phyloP scores from a whole-genome alignment of 352 stramenopile species.

The Thalassiosira gravida region DNA sequence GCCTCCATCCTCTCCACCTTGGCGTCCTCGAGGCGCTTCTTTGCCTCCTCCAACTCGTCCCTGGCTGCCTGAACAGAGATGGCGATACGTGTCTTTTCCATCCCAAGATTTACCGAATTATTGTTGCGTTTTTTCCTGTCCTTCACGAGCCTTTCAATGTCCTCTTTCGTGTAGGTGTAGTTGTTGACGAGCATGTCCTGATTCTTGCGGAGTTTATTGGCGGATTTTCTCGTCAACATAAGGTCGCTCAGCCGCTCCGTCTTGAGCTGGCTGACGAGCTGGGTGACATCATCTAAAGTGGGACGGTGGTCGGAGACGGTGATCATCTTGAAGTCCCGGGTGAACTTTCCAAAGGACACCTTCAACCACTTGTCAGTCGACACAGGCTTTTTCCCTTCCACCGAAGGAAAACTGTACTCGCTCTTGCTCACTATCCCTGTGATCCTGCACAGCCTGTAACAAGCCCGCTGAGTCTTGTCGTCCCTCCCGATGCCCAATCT shows the following conservation, averaged over 20 bases:
- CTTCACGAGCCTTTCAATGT: constrained; percentile 76
- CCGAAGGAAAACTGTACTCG: constrained; percentile 72
- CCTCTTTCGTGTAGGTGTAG: constrained; percentile 83
- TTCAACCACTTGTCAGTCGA: constrained; percentile 77
- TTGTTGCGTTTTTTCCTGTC: constrained; percentile 77
- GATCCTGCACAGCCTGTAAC: constrained; percentile 84
- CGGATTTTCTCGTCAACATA: constrained; percentile 74
- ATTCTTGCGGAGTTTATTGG: constrained; percentile 70
- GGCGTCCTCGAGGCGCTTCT: constrained; percentile 59
- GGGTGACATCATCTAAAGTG: constrained; percentile 68
- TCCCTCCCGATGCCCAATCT: constrained; percentile 83
- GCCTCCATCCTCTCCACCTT: constrained; percentile 60
- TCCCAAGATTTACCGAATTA: constrained; percentile 72
- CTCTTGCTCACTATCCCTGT: constrained; percentile 86
- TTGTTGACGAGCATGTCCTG: constrained; percentile 81
- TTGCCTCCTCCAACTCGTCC: constrained; percentile 67
- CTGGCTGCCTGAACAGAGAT: constrained; percentile 75
- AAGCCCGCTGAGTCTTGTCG: constrained; percentile 73
- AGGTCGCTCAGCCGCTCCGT: constrained; percentile 47
- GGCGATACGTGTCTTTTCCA: constrained; percentile 74
- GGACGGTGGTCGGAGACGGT: constrained; percentile 78
- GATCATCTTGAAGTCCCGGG: constrained; percentile 79
- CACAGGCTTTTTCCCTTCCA: constrained; percentile 68
- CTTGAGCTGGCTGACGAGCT: constrained; percentile 75
- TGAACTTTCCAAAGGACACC: constrained; percentile 76